Base-by-base conservation (phyloP, 768 basidiomycete species). In the Russula dissimulans region DNA sequence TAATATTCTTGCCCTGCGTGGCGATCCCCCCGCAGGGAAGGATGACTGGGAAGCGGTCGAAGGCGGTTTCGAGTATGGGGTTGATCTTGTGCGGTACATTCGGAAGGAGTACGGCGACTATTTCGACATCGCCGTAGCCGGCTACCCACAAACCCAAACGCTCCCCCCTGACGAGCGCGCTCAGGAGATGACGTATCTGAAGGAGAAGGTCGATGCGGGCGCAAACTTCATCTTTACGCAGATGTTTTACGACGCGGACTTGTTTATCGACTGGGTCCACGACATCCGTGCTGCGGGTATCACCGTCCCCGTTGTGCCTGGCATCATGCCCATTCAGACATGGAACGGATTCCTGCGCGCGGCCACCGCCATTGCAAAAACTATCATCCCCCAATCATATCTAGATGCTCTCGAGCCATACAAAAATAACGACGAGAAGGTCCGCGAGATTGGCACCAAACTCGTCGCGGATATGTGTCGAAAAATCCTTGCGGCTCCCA, bases 161-260 rank as follows among this genome's bases (percentile, higher is more conserved):
- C 80, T 92, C 26, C 84, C 90, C 2, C 80, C 81, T 0, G 87
- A 85, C 49, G 86, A 93, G 67, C 81, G 81, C 44, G 82, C 80
- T 32, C 81, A 81, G 55, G 95, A 97, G 72, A 85, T 97, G 74
- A 73, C 79, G 60, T 95, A 81, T 72, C 78, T 97, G 64, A 95
- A 95, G 74, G 85, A 89, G 65, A 97, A 97, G 73, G 75, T 95
- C 60, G 93, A 95, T 64, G 89, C 85, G 10, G 94, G 95, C 42
- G 89, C 86, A 62, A 80, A 84, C 70, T 91, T 95, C 75, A 97
- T 97, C 73, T 97, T 97, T 77, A 97, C 95, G 0, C 95, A 97
- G 73, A 93, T 97, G 91, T 97, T 97, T 76, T 97, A 95, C 75
- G 95, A 97, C 67, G 85, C 87, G 50, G 81, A 91, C 38, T 70